These are phyloP conservation scores for Epichloe elymi DNA, from an alignment of 2,329 filamentous ascomycete genomes.

Conservation along the genomic window DNA sequence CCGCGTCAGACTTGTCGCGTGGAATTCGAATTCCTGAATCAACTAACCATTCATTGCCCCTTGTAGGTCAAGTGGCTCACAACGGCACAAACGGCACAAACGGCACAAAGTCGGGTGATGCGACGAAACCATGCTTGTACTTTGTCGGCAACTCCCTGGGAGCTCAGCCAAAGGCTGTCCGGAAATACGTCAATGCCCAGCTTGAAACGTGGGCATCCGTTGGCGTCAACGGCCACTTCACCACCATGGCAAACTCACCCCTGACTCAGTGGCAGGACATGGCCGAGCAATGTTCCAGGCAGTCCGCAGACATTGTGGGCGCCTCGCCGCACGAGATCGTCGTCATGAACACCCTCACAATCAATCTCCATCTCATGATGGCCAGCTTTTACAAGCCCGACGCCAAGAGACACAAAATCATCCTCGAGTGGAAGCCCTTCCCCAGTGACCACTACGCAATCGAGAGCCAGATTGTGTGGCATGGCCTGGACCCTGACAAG, in stretches of 20 bases:
- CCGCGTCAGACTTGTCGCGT: background rate
- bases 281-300: constrained; percentile 57
- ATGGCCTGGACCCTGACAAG: constrained; percentile 50
- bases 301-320: constrained; percentile 63
- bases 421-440: constrained; percentile 83
- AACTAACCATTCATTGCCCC: background rate
- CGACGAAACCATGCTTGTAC: constrained; percentile 42
- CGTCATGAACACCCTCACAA: constrained; percentile 77
- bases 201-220: constrained; percentile 75
- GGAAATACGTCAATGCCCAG: constrained; percentile 55
- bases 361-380: constrained; percentile 71
- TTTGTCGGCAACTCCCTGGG: constrained; percentile 90
- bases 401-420: constrained; percentile 55
- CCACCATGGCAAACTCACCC: constrained; percentile 50
- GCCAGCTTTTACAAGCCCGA: constrained; percentile 71
- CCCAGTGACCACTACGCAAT: constrained; percentile 80
- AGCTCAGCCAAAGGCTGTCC: constrained; percentile 60
- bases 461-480: constrained; percentile 64
- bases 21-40: too few relatives aligned
- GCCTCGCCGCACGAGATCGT: constrained; percentile 62
- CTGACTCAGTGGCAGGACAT: constrained; percentile 65
- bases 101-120: constrained; percentile 10
- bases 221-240: constrained; percentile 76
- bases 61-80: background rate
- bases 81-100: constrained; percentile 16